Conservation (phyloP, 768 basidiomycete genomes). For the Phaeotremella skinneri region DNA sequence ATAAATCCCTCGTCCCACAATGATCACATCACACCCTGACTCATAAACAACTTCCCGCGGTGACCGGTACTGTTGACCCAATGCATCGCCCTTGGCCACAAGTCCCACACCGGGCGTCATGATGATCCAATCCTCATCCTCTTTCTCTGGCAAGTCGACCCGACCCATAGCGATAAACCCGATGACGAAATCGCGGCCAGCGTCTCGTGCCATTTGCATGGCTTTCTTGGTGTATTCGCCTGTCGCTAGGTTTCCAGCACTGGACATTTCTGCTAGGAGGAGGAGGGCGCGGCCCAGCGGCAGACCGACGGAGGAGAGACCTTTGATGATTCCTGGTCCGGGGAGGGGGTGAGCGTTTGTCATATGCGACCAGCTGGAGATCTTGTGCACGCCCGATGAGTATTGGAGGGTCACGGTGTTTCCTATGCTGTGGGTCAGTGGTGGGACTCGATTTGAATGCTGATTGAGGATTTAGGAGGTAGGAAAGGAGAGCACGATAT, state of each 20-base stretch:
- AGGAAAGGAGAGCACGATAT: background rate
- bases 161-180: slow-evolving; percentile 91
- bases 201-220: slow-evolving; percentile 78
- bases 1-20: slow-evolving; percentile 93
- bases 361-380: slow-evolving; percentile 92
- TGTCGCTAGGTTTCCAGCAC: slow-evolving; percentile 75
- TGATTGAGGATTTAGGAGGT: background rate
- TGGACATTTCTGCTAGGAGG: slow-evolving; percentile 94
- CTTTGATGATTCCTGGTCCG: slow-evolving; percentile 90
- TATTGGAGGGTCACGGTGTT: slow-evolving; percentile 96
- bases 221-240: slow-evolving; percentile 80
- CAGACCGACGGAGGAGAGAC: slow-evolving; percentile 78
- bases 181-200: slow-evolving; percentile 78
- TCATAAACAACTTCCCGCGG: slow-evolving; percentile 77
- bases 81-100: slow-evolving; percentile 70
- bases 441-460: background rate
- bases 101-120: slow-evolving; percentile 91
- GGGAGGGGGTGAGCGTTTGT: slow-evolving; percentile 96
- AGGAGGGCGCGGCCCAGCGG: slow-evolving; percentile 82
- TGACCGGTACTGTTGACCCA: slow-evolving; percentile 95
- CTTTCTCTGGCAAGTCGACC: slow-evolving; percentile 59
- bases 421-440: slow-evolving; percentile 57
- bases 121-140: slow-evolving; percentile 78
- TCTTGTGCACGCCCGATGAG: slow-evolving; percentile 85
- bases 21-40: slow-evolving; percentile 89